Evolutionary conservation across 2,329 filamentous ascomycete genomes (phyloP), one percentile per base, ranked within the genome.

Genomic region (Ceratocystis eucalypticola): DNA sequence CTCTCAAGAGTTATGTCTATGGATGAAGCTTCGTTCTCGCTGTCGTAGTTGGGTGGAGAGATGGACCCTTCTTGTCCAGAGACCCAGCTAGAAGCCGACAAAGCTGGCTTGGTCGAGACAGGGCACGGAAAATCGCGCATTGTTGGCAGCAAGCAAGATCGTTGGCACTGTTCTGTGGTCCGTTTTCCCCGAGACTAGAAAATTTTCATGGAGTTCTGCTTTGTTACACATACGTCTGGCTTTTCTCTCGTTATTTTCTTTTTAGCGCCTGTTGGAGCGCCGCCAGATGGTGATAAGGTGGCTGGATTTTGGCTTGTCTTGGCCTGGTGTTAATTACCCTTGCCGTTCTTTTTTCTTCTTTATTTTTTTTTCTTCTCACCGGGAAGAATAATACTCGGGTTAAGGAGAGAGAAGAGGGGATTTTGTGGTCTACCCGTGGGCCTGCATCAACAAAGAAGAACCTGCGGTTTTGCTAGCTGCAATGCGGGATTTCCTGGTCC

Each of bases 111-210:
- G 28, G 17, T n/a, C 20, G 25, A 17, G 55, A 37, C 17, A 59
- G 55, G 55, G 55, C 55, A 1, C 17, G 55, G 25, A 59, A 59
- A 59, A 59, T 59, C 55, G 55, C 55, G 25, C 28, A 37, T 59
- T 41, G 25, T n/a, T 37, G 55, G 12, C 7, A 37, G 17, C 15
- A 59, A 59, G 28, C 55, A 53, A 53, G 22, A 53, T 10, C 22
- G 5, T 37, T 25, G 10, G 5, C 25, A 25, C 28, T 30, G 7
- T 4, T 17, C 28, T 59, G 55, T 20, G n/a, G 7, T 20, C 33
- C 0, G 12, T 17, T 59, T 37, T 20, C 55, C 30, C 55, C 5
- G 17, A 12, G 55, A 7, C 15, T 17, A 15, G 55, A 33, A 33
- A 57, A 1, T 59, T 20, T 37, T 37, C 55, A 33, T 59, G 28